Base-by-base conservation (phyloP, 192 early-diverging fungal genomes). In the Coemansia brasiliensis region DNA sequence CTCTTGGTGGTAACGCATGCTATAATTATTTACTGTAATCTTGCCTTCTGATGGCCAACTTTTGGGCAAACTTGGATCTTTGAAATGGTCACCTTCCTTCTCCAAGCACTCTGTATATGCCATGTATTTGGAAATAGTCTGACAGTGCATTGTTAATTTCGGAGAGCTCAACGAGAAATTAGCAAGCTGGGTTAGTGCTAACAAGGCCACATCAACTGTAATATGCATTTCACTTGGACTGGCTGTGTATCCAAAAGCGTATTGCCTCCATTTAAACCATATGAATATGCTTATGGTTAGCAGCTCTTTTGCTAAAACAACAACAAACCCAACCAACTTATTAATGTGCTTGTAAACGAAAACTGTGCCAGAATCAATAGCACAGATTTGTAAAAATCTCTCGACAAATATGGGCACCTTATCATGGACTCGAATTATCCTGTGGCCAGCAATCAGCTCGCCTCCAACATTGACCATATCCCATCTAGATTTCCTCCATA, bases 71-170 rank as follows among this genome's bases (percentile, higher is more conserved):
- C 77, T 69, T 3, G 57, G 51, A 18, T 74, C 61, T 55, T 84
- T 83, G 16, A 85, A 60, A 29, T 75, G 80, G 15, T 86, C 65
- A 0, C 83, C 68, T 57, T 96, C 94, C 53, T 91, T 84, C 2
- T 18, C 51, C 44, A 69, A 39, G 7, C 48, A 21, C 22, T 66
- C 55, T 5, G 61, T 22, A n/a, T 58, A 69, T 1, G 39, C 56
- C 29, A 58, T 50, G 20, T 50, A 69, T 15, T 54, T 46, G 20
- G 58, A 45, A 25, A 67, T 44, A 10, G 21, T 26, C 5, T 41
- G 45, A 2, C 41, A 25, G 10, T 7, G 7, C 17, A 26, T 13
- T 1, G n/a, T 27, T 8, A 50, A 18, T 4, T 11, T 12, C 0
- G 45, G 20, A 11, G 21, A 49, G 5, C n/a, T 16, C n/a, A 54